Evolutionary conservation across 1,139 yeast genomes (phyloP), one percentile per base, ranked within the genome.

Genomic region (Diutina pseudorugosa): DNA sequence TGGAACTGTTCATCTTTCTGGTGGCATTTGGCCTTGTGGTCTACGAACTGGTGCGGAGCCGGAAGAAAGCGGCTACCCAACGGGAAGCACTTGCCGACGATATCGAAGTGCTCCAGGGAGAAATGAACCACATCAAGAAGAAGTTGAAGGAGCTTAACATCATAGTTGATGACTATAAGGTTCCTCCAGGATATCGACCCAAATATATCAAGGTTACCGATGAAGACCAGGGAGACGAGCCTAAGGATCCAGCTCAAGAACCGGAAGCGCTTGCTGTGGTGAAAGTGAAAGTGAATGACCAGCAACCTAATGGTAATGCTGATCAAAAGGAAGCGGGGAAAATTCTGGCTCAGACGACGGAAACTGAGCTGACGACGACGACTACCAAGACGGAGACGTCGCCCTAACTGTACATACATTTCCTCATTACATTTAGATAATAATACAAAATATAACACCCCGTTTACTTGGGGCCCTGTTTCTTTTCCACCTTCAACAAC

Each of bases 401-500:
- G 45, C n/a, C 2, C 9, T 9, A 14, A n/a, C n/a, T 44, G 47
- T 44, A 44, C 47, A 44, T 44, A 23, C 12, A 21, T 14, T 45
- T 30, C n/a, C 49, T 45, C 49, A 45, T 45, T 25, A 50, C 41
- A 47, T 47, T n/a, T 51, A 41, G 43, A 52, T 55, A 55, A 51
- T 54, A 57, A 57, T 57, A 57, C 53, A 45, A 55, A 51, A 53
- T 52, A 55, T 45, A 47, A 42, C 27, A 40, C 25, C 36, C 41
- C 36, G 30, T 41, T 56, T 65, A 67, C 61, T 75, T 74, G 63
- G 70, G 72, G 53, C 58, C 60, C 74, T 85, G 85, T 73, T 84
- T 84, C 77, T 86, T 83, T 72, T 90, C 97, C 54, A 88, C 96
- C 79, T 91, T 91, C 72, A 90, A 80, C 69, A 91, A 76, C 65